Evolutionary conservation across 1,284 basidiomycete genomes (phyloP), one percentile per base, ranked within the genome.

Genomic region (Irpex sp.): DNA sequence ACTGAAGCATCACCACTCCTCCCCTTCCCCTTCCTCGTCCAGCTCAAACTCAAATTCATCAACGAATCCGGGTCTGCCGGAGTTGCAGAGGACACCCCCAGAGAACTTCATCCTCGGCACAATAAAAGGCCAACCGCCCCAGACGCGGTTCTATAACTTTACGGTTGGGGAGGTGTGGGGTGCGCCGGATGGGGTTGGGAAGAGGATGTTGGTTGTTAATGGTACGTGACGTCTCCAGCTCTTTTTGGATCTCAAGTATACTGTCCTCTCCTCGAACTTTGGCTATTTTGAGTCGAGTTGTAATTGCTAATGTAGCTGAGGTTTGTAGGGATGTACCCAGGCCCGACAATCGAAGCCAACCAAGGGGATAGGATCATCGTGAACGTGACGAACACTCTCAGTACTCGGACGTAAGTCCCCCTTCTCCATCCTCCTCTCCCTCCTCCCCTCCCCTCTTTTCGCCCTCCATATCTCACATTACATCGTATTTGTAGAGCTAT

Each of bases 281-380:
- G n/a, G n/a, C n/a, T n/a, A n/a, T n/a, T n/a, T n/a, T n/a, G n/a
- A n/a, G n/a, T n/a, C n/a, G n/a, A n/a, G n/a, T n/a, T n/a, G n/a
- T n/a, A n/a, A n/a, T n/a, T n/a, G n/a, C n/a, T n/a, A n/a, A n/a
- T n/a, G n/a, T n/a, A n/a, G n/a, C 39, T 33, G 51, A 8, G 6
- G 53, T 21, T 3, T 35, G 35, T 36, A 76, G 74, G 78, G 2
- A 72, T 76, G 61, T 79, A 69, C 55, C 82, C 82, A 0, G 83
- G 81, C 1, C 83, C 83, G 0, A 75, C 79, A 5, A 78, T 84
- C 59, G 78, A 83, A 63, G 81, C 75, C 1, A 83, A 83, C 68
- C 71, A 77, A 43, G 79, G 77, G 36, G 81, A 82, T 65, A 72
- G 76, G 3, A 65, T 83, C 46, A 64, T 80, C 53, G 74, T 82